These are phyloP conservation scores for Rostrohypoxylon terebratum DNA, from an alignment of 495 filamentous ascomycete species.

Conservation along the genomic window DNA sequence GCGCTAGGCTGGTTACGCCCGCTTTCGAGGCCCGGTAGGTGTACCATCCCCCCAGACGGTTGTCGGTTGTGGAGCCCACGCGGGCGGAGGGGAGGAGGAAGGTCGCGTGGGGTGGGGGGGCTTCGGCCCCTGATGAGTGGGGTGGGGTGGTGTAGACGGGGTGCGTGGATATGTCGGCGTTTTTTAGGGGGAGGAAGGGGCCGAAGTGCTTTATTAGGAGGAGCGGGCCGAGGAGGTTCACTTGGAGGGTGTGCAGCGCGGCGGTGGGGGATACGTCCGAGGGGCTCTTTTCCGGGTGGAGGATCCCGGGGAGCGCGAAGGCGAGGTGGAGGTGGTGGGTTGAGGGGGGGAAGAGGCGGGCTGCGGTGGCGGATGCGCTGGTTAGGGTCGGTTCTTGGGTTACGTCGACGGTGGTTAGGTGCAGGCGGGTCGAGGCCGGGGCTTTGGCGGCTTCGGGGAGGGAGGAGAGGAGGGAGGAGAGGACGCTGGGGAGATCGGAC, in stretches of 20 bases:
- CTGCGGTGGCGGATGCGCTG: conserved; percentile 55
- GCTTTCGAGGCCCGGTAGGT: conserved; percentile 80
- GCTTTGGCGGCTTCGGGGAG: neutral
- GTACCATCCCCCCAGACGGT: conserved; percentile 78
- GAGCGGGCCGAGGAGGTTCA: conserved; percentile 79
- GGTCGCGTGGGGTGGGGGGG: conserved; percentile 60
- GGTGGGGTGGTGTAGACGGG: neutral
- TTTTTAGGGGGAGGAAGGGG: conserved; percentile 70
- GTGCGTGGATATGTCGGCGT: conserved; percentile 33
- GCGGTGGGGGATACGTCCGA: conserved; percentile 66
- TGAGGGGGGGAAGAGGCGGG: conserved; percentile 59
- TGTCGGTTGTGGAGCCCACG: conserved; percentile 79
- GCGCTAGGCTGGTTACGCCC: conserved; percentile 74
- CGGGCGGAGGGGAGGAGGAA: conserved; percentile 80
- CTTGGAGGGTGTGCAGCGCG: conserved; percentile 70
- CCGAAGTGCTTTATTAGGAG: conserved; percentile 81
- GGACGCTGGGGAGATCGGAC: conserved; percentile 63
- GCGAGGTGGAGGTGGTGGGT: conserved; percentile 72
- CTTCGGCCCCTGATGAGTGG: neutral
- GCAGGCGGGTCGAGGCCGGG: conserved; percentile 38
- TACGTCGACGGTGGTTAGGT: conserved; percentile 48
- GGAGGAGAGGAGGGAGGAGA: conserved; percentile 67
- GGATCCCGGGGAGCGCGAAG: conserved; percentile 76
- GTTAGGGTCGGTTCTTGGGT: conserved; percentile 63
- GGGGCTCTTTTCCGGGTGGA: conserved; percentile 80